A percentile compares a stretch with the other conserved stretches of the same genome.
These are phyloP conservation scores for Podospora tetraspora DNA, from an alignment of 495 filamentous ascomycete species.

Conservation along the genomic window DNA sequence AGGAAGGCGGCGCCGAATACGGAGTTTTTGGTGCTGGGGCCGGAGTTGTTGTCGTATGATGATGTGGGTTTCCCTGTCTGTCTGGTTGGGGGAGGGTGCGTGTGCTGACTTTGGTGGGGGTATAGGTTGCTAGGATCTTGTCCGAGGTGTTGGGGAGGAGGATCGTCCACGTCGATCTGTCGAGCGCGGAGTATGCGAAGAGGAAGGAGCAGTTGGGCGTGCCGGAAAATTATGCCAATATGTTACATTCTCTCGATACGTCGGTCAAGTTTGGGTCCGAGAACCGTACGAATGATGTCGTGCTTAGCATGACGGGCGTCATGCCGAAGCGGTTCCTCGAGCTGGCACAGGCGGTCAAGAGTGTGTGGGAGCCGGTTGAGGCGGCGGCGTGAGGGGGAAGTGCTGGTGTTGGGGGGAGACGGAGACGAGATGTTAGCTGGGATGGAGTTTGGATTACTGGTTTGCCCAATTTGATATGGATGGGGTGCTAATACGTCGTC, in stretches of 20 bases:
- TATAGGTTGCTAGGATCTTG: slow-evolving; percentile 40
- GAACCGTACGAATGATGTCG: slow-evolving; percentile 37
- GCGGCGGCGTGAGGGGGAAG: background rate
- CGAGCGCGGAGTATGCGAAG: slow-evolving; percentile 26
- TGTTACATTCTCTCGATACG: slow-evolving; percentile 36
- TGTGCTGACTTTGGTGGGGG: background rate
- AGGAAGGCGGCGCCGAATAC: slow-evolving; percentile 37
- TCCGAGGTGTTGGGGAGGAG: slow-evolving; percentile 33
- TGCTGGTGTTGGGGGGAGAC: background rate
- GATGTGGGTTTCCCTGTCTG: slow-evolving; percentile 34
- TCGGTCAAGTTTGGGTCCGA: slow-evolving; percentile 34
- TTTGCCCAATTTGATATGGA: background rate
- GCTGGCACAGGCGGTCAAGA: slow-evolving; percentile 32
- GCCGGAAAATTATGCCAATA: slow-evolving; percentile 30
- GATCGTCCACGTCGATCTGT: slow-evolving; percentile 44
- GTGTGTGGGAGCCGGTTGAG: slow-evolving; percentile 22
- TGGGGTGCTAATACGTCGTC: background rate
- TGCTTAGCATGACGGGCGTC: slow-evolving; percentile 33
- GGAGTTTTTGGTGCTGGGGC: slow-evolving; percentile 42
- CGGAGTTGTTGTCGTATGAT: slow-evolving; percentile 41
- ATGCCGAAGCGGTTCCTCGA: slow-evolving; percentile 31
- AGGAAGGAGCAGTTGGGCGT: slow-evolving; percentile 25
- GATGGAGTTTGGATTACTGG: background rate
- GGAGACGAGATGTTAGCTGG: background rate
- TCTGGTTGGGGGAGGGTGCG: background rate